These are phyloP conservation scores for Daucus carota DNA, from an alignment of 129 eudicot genomes.

Conservation along the genomic window DH1_v3.0 NC_030385.2:9435001-9435500, in stretches of 20 bases:
- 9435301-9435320: background rate
- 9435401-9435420: background rate
- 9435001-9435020: background rate
- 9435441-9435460: background rate
- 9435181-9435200: background rate
- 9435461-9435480: too few species aligned
- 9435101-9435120: conserved; percentile 79
- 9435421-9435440: background rate
- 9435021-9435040: background rate
- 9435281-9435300: background rate
- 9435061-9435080: conserved; percentile 92
- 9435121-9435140: conserved; percentile 84
- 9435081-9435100: conserved; percentile 99
- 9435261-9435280: background rate
- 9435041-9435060: conserved; percentile 24
- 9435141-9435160: conserved; percentile 57
- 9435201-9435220: background rate
- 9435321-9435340: background rate
- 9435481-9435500: too few species aligned
- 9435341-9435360: background rate
- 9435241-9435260: background rate
- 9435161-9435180: background rate
- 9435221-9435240: background rate
- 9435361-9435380: background rate
- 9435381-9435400: too few species aligned